Conservation (phyloP, 2,329 filamentous ascomycete species). For the Stemphylium beticola region DNA sequence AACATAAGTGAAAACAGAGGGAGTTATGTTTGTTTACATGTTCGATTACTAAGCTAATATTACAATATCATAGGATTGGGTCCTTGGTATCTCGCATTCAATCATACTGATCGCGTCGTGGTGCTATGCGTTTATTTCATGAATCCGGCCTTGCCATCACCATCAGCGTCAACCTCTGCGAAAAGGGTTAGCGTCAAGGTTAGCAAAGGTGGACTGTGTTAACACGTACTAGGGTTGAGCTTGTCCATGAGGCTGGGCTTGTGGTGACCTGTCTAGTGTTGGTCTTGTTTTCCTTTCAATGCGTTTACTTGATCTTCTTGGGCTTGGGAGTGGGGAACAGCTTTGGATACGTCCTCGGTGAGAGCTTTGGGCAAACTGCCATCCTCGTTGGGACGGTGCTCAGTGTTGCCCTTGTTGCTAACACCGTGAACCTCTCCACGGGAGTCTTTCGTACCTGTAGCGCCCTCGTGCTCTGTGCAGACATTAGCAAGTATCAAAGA, state of each 20-base stretch:
- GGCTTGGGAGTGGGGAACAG: slow-evolving; percentile 21
- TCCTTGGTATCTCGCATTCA: slow-evolving; percentile 15
- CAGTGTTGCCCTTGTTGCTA: slow-evolving; percentile 2
- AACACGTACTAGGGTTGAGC: slow-evolving; percentile 56
- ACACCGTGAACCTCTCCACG: slow-evolving; percentile 8
- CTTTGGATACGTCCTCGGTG: slow-evolving; percentile 16
- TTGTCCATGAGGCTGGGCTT: slow-evolving; percentile 61
- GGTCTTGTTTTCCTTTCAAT: slow-evolving; percentile 6
- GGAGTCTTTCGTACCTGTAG: slow-evolving; percentile 14
- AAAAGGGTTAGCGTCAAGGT: background rate
- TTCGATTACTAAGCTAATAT: slow-evolving; percentile 16
- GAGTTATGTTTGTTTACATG: background rate
- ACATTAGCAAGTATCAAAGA: background rate
- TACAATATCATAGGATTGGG: slow-evolving; percentile 13
- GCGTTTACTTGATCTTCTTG: slow-evolving; percentile 19
- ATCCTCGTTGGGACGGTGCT: slow-evolving; percentile 19
- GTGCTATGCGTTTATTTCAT: slow-evolving; percentile 53
- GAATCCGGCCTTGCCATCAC: slow-evolving; percentile 64
- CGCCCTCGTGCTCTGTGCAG: slow-evolving; percentile 6
- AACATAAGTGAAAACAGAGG: background rate
- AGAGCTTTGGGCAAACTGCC: slow-evolving; percentile 16
- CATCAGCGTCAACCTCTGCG: slow-evolving; percentile 53
- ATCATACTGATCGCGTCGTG: slow-evolving; percentile 14
- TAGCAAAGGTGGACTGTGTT: background rate
- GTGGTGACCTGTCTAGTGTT: slow-evolving; percentile 23